Base-by-base conservation (phyloP, 2,329 filamentous ascomycete species). In the Exutisphaerella laricina region DNA sequence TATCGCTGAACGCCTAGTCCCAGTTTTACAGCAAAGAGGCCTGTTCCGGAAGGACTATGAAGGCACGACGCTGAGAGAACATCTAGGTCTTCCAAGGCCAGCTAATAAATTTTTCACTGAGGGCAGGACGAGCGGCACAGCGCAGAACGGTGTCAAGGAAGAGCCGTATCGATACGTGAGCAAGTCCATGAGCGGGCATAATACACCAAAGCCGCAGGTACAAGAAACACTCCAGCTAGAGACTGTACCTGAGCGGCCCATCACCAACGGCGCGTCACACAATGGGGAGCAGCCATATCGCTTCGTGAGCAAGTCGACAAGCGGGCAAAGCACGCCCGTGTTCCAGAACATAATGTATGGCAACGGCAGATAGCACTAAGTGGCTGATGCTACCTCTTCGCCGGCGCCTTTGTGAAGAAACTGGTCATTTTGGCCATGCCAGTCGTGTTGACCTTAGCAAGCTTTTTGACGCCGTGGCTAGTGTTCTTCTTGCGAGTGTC, bases 361-460 rank as follows among this genome's bases (percentile, higher is more conserved):
- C 12, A n/a, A 20, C 14, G 18, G 14, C 21, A 12, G 17, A 8
- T 20, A 35, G 18, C 31, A 14, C 14, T 5, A 20, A 12, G 10
- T 5, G 20, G n/a, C n/a, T 13, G 5, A 22, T 23, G 33, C 9
- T 35, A 49, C 17, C 46, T 54, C 46, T 54, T 54, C 13, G 41
- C 39, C 5, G 48, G 36, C 23, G 43, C 31, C 68, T 90, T 94
- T 47, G 80, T 80, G 65, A 98, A 98, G 68, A 98, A 98, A 49
- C 82, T 78, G 61, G 86, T 95, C 77, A 98, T 78, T 72, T 97
- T 98, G 75, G 85, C 92, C 92, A 98, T 98, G 1, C 92, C 92
- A 16, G 69, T 79, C 0, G 84, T 89, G 66, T 97, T 85, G 35
- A 89, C 90, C 69, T 97, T 98, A 63, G 85, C 85, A 58, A 98